Evolutionary conservation across 192 early-diverging fungal genomes (phyloP).

Genomic region (Backusella tuberculispora): DNA sequence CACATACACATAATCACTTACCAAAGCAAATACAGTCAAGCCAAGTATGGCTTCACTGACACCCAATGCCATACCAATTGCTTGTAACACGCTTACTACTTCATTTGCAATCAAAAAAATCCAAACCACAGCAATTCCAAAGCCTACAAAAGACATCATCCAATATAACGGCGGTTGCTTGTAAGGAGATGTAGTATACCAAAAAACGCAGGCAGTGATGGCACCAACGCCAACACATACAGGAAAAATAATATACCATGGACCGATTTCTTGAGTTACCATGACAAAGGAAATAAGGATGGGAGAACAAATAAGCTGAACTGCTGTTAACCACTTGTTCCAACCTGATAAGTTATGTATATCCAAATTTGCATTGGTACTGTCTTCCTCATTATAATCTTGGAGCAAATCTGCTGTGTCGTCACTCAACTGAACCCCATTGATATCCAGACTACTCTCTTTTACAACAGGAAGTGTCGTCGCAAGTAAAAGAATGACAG

Average conservation of each 20-base stretch:
- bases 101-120: conserved; percentile 90
- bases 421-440: conserved; percentile 40
- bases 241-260: conserved; percentile 35
- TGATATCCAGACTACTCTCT: conserved; percentile 32
- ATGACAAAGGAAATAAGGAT: conserved; percentile 54
- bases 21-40: conserved; percentile 85
- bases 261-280: conserved; percentile 32
- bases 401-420: conserved; percentile 25
- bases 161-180: conserved; percentile 50
- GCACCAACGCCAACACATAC: conserved; percentile 40
- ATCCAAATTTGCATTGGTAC: conserved; percentile 23
- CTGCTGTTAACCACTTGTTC: conserved; percentile 59
- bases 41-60: conserved; percentile 84
- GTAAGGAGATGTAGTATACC: conserved; percentile 41
- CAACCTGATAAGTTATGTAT: conserved; percentile 30
- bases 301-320: conserved; percentile 60
- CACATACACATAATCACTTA: conserved; percentile 40
- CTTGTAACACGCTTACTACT: conserved; percentile 81
- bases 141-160: conserved; percentile 69
- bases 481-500: conserved; percentile 55
- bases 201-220: conserved; percentile 26
- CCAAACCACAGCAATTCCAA: conserved; percentile 81
- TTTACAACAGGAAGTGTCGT: conserved; percentile 70
- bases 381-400: conserved; percentile 21
- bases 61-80: conserved; percentile 77